Evolutionary conservation across 768 basidiomycete genomes (phyloP).

Genomic region (Leccinum imitatum): DNA sequence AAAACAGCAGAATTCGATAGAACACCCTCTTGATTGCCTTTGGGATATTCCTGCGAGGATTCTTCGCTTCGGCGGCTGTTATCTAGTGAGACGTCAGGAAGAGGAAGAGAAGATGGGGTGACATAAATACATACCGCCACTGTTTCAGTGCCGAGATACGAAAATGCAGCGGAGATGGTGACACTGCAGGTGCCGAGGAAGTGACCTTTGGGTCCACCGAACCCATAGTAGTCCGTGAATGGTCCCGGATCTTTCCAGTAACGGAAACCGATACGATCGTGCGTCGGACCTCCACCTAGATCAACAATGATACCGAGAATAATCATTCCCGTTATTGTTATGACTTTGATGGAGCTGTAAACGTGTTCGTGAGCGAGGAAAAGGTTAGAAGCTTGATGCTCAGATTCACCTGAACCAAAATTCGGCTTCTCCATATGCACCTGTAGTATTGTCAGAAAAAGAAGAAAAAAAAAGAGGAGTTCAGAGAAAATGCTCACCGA

Average conservation of each 20-base stretch:
- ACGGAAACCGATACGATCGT: conserved; percentile 48
- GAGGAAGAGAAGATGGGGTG: neutral
- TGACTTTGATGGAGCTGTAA: conserved; percentile 48
- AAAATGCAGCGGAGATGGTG: conserved; percentile 54
- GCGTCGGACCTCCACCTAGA: conserved; percentile 53
- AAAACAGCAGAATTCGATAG: conserved; percentile 37
- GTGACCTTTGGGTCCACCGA: conserved; percentile 45
- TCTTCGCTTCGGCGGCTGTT: conserved; percentile 49
- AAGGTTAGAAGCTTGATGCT: neutral
- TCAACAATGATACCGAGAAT: conserved; percentile 45
- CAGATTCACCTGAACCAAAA: conserved; percentile 42
- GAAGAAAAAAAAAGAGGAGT: neutral
- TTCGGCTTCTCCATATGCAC: conserved; percentile 43
- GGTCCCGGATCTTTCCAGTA: conserved; percentile 54
- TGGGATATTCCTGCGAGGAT: conserved; percentile 44
- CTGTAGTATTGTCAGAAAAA: conserved; percentile 6
- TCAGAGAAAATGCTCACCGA: conserved; percentile 24
- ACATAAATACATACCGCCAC: conserved; percentile 36
- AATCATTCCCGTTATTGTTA: conserved; percentile 42
- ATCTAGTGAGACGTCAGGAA: conserved; percentile 24
- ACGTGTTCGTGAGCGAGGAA: neutral
- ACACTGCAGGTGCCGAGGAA: conserved; percentile 56
- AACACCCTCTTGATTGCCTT: conserved; percentile 46
- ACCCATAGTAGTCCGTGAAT: conserved; percentile 43
- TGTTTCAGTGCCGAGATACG: conserved; percentile 57